These are phyloP conservation scores for Tanozyma kutaoensis DNA, from an alignment of 805 yeast species.

Conservation along the genomic window DNA sequence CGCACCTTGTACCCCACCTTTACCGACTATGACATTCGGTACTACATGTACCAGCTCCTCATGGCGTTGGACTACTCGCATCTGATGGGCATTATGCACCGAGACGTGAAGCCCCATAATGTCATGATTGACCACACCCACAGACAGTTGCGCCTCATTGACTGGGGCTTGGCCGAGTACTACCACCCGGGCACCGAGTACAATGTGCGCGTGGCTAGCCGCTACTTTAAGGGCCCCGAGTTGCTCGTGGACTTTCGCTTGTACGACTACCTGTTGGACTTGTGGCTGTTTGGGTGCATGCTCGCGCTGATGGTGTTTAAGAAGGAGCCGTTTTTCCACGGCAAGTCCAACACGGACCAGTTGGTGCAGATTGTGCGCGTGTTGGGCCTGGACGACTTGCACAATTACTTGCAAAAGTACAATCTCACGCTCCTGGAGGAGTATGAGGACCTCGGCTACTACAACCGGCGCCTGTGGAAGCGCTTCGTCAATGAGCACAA, in stretches of 20 bases:
- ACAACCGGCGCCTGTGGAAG: conserved; percentile 54
- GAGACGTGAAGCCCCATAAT: conserved; percentile 91
- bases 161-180: conserved; percentile 93
- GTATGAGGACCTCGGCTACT: conserved; percentile 65
- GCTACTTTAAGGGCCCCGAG: conserved; percentile 90
- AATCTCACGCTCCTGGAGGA: conserved; percentile 59
- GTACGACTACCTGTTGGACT: conserved; percentile 79
- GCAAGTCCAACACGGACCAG: conserved; percentile 84
- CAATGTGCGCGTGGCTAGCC: conserved; percentile 83
- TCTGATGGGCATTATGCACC: conserved; percentile 88
- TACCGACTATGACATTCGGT: conserved; percentile 61
- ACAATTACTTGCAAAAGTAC: conserved; percentile 55
- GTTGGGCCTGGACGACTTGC: conserved; percentile 69
- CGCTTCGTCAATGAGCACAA: conserved; percentile 45
- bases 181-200: conserved; percentile 84
- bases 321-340: conserved; percentile 88
- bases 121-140: conserved; percentile 78
- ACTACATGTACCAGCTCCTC: conserved; percentile 71
- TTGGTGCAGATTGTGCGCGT: conserved; percentile 82
- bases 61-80: conserved; percentile 80
- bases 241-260: conserved; percentile 67
- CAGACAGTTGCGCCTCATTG: conserved; percentile 59
- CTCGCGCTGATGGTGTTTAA: conserved; percentile 79
- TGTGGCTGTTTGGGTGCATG: conserved; percentile 91
- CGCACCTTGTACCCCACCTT: conserved; percentile 76